Conservation (phyloP, 371 early-diverging fungal genomes). For the Syncephalastrum contaminatum region DNA sequence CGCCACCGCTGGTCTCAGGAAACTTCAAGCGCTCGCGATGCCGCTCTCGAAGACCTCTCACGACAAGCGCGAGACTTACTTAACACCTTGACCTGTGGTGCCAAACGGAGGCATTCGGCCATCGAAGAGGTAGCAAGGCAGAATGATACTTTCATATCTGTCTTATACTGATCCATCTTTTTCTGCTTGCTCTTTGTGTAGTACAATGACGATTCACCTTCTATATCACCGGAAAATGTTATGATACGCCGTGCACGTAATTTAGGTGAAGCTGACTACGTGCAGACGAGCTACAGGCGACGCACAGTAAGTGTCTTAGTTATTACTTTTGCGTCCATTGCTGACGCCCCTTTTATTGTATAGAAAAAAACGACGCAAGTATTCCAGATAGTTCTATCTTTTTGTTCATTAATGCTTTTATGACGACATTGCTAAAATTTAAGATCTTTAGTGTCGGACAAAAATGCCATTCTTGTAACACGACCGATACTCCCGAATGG, state of each 20-base stretch:
- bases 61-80: too few relatives aligned
- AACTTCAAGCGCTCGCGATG: not conserved
- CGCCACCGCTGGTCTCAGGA: slow-evolving; percentile 5
- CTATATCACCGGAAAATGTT: slow-evolving; percentile 26
- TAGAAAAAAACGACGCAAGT: slow-evolving; percentile 28
- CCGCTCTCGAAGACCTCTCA: too few relatives aligned
- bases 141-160: not conserved
- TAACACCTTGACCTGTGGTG: too few relatives aligned
- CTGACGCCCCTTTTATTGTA: not conserved
- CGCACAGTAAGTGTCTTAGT: slow-evolving; percentile 25
- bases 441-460: slow-evolving; percentile 27
- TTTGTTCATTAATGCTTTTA: not conserved
- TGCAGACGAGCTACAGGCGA: slow-evolving; percentile 33
- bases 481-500: slow-evolving; percentile 70
- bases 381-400: not conserved
- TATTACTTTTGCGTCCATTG: not conserved
- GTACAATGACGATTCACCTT: too few relatives aligned
- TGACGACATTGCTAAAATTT: not conserved
- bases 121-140: slow-evolving; percentile 1
- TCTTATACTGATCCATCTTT: not conserved
- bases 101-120: not conserved
- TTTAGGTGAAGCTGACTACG: slow-evolving; percentile 19
- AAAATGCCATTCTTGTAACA: slow-evolving; percentile 60
- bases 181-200: too few relatives aligned
- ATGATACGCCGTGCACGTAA: slow-evolving; percentile 39